These are phyloP conservation scores for Aegilops umbellulata DNA, from an alignment of 176 grass and related monocot species.

Conservation along the genomic window DNA sequence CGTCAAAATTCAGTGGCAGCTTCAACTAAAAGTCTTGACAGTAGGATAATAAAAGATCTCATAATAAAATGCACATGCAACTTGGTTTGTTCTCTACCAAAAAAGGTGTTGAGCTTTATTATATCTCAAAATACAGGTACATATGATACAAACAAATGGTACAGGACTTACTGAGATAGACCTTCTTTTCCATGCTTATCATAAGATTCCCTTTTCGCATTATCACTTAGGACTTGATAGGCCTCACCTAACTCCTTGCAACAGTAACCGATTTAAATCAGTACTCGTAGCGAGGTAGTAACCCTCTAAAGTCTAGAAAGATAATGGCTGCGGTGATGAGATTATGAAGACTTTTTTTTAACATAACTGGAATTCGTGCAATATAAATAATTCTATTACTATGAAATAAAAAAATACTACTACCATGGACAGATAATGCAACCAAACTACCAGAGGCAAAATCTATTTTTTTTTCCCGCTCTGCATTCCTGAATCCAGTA, in stretches of 20 bases:
- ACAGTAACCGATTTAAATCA: conserved; percentile 22
- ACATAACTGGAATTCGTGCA: not conserved
- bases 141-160: not conserved
- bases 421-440: not conserved
- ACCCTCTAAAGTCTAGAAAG: not conserved
- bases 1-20: not conserved
- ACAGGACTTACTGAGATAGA: conserved; percentile 62
- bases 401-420: not conserved
- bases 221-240: conserved; percentile 93
- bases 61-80: not conserved
- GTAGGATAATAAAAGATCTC: not conserved
- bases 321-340: not conserved
- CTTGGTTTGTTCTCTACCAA: not conserved
- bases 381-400: not conserved
- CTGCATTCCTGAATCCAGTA: not conserved
- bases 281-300: not conserved
- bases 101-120: not conserved
- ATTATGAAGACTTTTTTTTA: not conserved
- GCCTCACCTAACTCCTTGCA: conserved; percentile 83
- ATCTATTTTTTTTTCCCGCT: not conserved
- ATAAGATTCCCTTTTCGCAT: conserved; percentile 69
- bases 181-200: conserved; percentile 89
- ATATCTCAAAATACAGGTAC: not conserved
- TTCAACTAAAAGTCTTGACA: not conserved
- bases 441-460: not conserved